These are phyloP conservation scores for Trypanosoma lewisi DNA, from an alignment of 208 protist species.

Conservation along the genomic window DNA sequence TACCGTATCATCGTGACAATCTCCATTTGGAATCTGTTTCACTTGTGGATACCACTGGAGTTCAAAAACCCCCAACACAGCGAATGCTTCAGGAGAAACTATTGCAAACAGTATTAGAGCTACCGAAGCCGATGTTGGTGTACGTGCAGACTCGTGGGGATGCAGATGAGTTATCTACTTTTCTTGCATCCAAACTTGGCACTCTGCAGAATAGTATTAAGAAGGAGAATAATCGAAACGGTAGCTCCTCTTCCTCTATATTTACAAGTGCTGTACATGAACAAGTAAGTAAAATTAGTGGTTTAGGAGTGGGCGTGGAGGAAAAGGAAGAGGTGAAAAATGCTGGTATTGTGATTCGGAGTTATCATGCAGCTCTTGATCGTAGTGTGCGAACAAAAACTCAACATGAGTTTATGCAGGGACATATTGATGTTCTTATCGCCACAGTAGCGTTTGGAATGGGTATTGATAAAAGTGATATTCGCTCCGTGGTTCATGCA, in stretches of 20 bases:
- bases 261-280: slow-evolving; percentile 33
- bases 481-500: slow-evolving; percentile 97
- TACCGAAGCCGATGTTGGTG: slow-evolving; percentile 86
- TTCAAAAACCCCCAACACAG: slow-evolving; percentile 27
- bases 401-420: slow-evolving; percentile 88
- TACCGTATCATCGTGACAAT: slow-evolving; percentile 50
- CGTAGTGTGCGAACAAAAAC: slow-evolving; percentile 41
- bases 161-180: slow-evolving; percentile 65
- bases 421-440: slow-evolving; percentile 89
- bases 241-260: slow-evolving; percentile 11
- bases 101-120: slow-evolving; percentile 47
- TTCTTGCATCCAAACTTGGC: slow-evolving; percentile 44
- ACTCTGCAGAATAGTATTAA: slow-evolving; percentile 3
- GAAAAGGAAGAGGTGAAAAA: neutral
- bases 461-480: slow-evolving; percentile 97
- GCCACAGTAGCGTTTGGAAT: slow-evolving; percentile 98
- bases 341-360: slow-evolving; percentile 54
- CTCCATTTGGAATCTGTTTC: slow-evolving; percentile 50
- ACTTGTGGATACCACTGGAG: slow-evolving; percentile 10
- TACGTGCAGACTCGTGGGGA: slow-evolving; percentile 84
- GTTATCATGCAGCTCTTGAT: slow-evolving; percentile 79
- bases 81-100: slow-evolving; percentile 58
- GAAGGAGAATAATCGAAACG: slow-evolving; percentile 4
- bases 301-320: neutral
- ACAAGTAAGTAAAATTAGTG: slow-evolving; percentile 5